Evolutionary conservation across 768 basidiomycete genomes (phyloP).

Genomic region (Pleurotus eryngii): DNA sequence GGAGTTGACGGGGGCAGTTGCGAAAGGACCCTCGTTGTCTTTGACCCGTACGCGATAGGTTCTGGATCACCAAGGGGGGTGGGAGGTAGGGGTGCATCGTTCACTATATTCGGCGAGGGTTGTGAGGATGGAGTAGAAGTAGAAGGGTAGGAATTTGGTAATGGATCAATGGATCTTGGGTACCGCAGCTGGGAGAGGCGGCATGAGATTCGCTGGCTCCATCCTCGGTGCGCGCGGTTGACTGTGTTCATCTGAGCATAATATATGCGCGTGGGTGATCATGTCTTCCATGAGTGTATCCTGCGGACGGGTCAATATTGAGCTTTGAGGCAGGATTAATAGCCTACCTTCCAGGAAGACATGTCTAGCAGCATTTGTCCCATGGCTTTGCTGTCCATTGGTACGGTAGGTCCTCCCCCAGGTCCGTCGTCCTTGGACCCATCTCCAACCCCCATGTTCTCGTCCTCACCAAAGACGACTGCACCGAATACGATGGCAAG

Average conservation of each 20-base stretch:
- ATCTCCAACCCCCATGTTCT: conserved; percentile 26
- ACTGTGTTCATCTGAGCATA: conserved; percentile 58
- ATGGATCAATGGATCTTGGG: neutral
- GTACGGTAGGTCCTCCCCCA: neutral
- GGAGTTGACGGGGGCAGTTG: conserved; percentile 33
- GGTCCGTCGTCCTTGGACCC: conserved; percentile 1
- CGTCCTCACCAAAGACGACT: conserved; percentile 91
- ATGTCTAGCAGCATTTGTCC: conserved; percentile 52
- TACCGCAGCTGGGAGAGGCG: conserved; percentile 1
- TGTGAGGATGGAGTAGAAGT: conserved; percentile 6
- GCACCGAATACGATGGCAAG: conserved; percentile 87
- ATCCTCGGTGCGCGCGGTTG: neutral
- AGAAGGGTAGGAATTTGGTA: conserved; percentile 1
- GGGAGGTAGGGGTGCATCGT: conserved; percentile 68
- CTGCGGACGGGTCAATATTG: conserved; percentile 12
- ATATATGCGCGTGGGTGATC: conserved; percentile 60
- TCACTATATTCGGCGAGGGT: conserved; percentile 31
- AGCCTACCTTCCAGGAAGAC: conserved; percentile 66
- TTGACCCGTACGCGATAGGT: conserved; percentile 66
- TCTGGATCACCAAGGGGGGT: conserved; percentile 65
- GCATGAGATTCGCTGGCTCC: neutral
- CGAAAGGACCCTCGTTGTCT: conserved; percentile 60
- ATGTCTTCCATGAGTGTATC: conserved; percentile 79
- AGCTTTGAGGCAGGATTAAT: neutral
- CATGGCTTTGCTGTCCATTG: conserved; percentile 7